Conservation (phyloP, 805 yeast genomes). For the Metschnikowia peoriensis region DNA sequence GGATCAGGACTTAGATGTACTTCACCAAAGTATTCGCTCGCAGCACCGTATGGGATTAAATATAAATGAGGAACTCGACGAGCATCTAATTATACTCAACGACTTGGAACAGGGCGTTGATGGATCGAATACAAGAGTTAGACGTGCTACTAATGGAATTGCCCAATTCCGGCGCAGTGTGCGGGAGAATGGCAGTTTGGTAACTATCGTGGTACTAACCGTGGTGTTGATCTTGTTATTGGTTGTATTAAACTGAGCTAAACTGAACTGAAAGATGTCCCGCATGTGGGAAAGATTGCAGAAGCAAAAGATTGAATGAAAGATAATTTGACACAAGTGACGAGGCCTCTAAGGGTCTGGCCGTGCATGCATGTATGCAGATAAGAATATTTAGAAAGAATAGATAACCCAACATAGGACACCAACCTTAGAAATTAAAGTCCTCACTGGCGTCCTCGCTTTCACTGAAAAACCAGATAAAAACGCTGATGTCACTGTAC, state of each 20-base stretch:
- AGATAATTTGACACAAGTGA: background rate
- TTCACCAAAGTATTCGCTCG: constrained; percentile 33
- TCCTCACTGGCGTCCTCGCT: constrained; percentile 46
- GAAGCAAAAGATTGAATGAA: too few relatives aligned
- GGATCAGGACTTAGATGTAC: constrained; percentile 33
- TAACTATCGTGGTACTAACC: constrained; percentile 41
- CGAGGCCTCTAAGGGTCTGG: background rate
- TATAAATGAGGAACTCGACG: constrained; percentile 41
- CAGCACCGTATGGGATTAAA: constrained; percentile 41
- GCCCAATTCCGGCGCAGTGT: constrained; percentile 31
- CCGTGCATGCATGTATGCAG: background rate
- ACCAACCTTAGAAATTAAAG: constrained; percentile 32
- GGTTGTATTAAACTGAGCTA: constrained; percentile 35
- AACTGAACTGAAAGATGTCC: background rate
- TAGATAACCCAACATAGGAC: background rate
- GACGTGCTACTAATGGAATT: constrained; percentile 30
- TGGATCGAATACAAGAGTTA: constrained; percentile 28
- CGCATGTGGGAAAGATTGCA: too few relatives aligned
- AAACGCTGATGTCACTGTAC: constrained; percentile 42
- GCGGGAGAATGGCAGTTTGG: constrained; percentile 43
- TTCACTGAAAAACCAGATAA: constrained; percentile 47
- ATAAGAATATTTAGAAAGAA: background rate
- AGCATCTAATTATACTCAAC: constrained; percentile 39
- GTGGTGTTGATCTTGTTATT: constrained; percentile 38
- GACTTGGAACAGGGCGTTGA: constrained; percentile 45